Percentiles rank a stretch among this genome's conserved stretches.
These are phyloP conservation scores for Kregervanrija delftensis DNA, from an alignment of 805 yeast species.

Conservation along the genomic window DNA sequence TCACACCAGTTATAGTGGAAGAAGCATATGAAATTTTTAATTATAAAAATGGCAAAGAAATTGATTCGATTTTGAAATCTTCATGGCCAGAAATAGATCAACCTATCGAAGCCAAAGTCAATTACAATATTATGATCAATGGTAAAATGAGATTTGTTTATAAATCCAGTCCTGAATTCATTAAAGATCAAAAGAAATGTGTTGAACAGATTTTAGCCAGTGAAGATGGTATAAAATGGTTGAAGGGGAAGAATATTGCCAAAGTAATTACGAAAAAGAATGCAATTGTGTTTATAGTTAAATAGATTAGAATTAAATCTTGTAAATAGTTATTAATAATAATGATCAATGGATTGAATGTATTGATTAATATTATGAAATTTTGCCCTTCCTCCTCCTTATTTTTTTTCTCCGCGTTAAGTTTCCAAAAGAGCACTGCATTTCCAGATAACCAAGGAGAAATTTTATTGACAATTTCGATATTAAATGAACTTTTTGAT, in stretches of 20 bases:
- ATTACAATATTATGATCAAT: conserved; percentile 61
- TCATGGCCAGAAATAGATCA: conserved; percentile 58
- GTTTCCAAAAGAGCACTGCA: too few species aligned
- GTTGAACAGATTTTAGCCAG: conserved; percentile 29
- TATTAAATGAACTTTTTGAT: too few species aligned
- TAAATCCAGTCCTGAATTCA: conserved; percentile 28
- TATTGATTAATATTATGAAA: too few species aligned
- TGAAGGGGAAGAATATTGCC: conserved; percentile 36
- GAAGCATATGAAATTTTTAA: conserved; percentile 64
- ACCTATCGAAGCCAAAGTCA: conserved; percentile 29
- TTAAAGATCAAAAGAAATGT: conserved; percentile 29
- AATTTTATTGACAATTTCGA: too few species aligned
- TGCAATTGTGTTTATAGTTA: conserved; percentile 20
- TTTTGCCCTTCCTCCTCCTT: too few species aligned
- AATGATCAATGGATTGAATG: neutral
- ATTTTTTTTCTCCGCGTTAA: too few species aligned
- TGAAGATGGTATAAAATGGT: conserved; percentile 34
- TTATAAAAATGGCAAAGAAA: conserved; percentile 13
- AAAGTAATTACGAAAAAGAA: conserved; percentile 46
- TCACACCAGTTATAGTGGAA: conserved; percentile 75
- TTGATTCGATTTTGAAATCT: conserved; percentile 42
- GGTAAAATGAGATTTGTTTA: conserved; percentile 57
- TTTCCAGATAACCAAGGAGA: too few species aligned
- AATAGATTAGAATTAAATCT: neutral
- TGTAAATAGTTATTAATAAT: neutral